Conservation (phyloP, 495 filamentous ascomycete species). For the Pyrenula aspistea region DNA sequence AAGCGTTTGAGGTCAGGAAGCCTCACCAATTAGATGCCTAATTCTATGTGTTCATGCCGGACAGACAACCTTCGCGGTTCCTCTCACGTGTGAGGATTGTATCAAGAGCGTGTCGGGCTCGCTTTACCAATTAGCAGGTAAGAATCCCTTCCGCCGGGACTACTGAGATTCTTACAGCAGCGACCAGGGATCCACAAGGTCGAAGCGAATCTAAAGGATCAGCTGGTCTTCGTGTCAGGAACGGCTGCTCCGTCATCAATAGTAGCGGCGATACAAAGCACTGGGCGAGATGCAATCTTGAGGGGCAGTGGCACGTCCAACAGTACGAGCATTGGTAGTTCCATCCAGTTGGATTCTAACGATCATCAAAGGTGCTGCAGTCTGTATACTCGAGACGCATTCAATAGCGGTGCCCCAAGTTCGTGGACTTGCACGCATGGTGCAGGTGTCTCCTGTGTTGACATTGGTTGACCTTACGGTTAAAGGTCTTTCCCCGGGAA, state of each 20-base stretch:
- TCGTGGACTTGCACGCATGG: constrained; percentile 68
- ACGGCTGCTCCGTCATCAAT: constrained; percentile 78
- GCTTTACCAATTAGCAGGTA: constrained; percentile 61
- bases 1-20: constrained; percentile 43
- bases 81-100: constrained; percentile 80
- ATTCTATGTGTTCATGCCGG: not conserved
- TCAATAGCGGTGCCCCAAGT: constrained; percentile 44
- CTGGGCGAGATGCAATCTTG: constrained; percentile 87
- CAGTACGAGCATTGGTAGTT: constrained; percentile 40
- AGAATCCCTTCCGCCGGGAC: not conserved
- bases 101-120: constrained; percentile 71
- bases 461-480: constrained; percentile 84
- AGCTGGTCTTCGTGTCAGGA: constrained; percentile 33
- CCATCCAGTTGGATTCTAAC: not conserved
- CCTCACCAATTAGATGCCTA: constrained; percentile 2
- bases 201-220: constrained; percentile 33
- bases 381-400: constrained; percentile 94
- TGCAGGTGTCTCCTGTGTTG: constrained; percentile 60
- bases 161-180: not conserved
- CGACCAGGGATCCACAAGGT: constrained; percentile 32
- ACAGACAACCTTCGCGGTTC: constrained; percentile 89
- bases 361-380: constrained; percentile 60
- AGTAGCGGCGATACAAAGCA: constrained; percentile 74
- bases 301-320: constrained; percentile 78
- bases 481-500: constrained; percentile 70